Conservation (phyloP, 768 basidiomycete species). For the Ephemerocybe angulata region DNA sequence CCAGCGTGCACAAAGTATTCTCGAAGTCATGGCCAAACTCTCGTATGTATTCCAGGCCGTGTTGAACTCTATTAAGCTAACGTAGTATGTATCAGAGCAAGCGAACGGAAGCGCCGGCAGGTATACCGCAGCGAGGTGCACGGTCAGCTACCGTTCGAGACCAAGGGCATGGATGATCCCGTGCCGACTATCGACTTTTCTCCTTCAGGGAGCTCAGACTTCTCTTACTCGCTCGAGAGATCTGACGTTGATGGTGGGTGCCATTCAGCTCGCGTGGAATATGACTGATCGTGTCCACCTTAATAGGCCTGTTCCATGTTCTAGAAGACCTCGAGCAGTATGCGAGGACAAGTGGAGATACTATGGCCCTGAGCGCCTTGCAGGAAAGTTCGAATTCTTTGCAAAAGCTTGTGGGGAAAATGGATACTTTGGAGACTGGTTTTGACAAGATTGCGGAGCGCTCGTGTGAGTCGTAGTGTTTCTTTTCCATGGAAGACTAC, state of each 20-base stretch:
- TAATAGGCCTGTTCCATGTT: constrained; percentile 54
- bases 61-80: neutral
- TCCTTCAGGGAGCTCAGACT: constrained; percentile 60
- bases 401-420: constrained; percentile 66
- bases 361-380: constrained; percentile 51
- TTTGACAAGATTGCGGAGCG: constrained; percentile 87
- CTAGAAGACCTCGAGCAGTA: constrained; percentile 65
- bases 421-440: constrained; percentile 75
- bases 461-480: constrained; percentile 58
- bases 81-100: constrained; percentile 41
- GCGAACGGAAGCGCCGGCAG: constrained; percentile 78
- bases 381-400: constrained; percentile 58
- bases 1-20: constrained; percentile 72
- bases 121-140: constrained; percentile 83
- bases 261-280: constrained; percentile 8
- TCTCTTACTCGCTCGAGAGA: constrained; percentile 62
- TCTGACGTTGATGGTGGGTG: constrained; percentile 70
- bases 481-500: constrained; percentile 4
- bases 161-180: constrained; percentile 74
- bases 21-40: constrained; percentile 84
- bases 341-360: constrained; percentile 42
- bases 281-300: constrained; percentile 11
- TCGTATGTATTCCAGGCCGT: constrained; percentile 50
- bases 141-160: constrained; percentile 84
- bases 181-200: constrained; percentile 80